A percentile compares a stretch with the other conserved stretches of the same genome.
Evolutionary conservation across 2,329 filamentous ascomycete species (phyloP).

Genomic region (Alternaria ventricosa): DNA sequence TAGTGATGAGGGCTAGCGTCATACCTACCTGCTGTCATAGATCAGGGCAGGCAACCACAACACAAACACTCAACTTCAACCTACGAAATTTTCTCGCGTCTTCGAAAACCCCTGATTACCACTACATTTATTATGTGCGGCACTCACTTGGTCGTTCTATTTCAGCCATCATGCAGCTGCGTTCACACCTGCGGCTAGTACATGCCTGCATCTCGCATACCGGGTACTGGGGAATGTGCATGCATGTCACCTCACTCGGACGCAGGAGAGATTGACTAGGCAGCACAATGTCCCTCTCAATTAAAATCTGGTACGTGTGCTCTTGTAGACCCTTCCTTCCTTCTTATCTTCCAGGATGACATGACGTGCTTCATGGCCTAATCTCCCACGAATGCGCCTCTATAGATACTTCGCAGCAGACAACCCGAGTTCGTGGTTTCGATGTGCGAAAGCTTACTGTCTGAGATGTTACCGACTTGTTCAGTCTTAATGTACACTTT

Average conservation of each 20-base stretch:
- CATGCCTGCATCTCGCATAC: not conserved
- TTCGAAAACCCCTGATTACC: not conserved
- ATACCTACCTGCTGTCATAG: not conserved
- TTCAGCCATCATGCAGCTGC: not conserved
- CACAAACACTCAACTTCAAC: not conserved
- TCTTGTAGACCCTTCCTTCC: not conserved
- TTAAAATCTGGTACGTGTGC: not conserved
- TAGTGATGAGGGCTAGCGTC: not conserved
- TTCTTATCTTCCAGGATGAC: not conserved
- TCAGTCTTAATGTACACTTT: not conserved
- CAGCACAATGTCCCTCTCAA: not conserved
- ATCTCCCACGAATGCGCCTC: conserved; percentile 2
- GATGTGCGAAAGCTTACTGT: conserved; percentile 8
- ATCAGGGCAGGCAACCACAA: not conserved
- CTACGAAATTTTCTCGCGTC: not conserved
- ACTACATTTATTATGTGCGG: not conserved
- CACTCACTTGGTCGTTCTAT: not conserved
- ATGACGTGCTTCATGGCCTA: not conserved
- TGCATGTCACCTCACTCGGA: not conserved
- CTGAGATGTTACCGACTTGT: conserved; percentile 1
- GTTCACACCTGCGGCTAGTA: not conserved
- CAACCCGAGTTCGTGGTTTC: conserved; percentile 6
- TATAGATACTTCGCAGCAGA: conserved; percentile 16
- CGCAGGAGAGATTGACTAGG: not conserved
- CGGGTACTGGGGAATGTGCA: not conserved